phyloP scores from a whole-genome alignment of 2,329 filamentous ascomycete species.

The Coniochaeta pulveracea region DNA sequence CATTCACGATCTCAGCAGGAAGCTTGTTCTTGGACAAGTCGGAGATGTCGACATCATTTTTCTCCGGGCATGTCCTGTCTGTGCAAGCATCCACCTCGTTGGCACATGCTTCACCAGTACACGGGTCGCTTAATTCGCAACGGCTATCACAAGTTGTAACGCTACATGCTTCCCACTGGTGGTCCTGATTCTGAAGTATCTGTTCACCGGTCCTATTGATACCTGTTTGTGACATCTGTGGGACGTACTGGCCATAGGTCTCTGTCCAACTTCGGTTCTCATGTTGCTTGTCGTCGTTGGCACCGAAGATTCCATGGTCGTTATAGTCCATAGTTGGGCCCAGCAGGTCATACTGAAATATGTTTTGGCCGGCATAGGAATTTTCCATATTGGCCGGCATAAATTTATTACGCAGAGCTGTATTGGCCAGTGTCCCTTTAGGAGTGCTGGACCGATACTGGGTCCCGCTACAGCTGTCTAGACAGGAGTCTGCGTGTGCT shows the following conservation, averaged over 20 bases:
- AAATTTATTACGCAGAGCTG: too few relatives aligned
- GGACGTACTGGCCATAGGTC: neutral
- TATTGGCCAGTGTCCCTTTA: too few relatives aligned
- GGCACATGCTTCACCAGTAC: conserved; percentile 15
- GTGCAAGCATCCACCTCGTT: conserved; percentile 16
- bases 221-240: neutral
- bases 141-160: conserved; percentile 15
- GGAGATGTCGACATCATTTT: conserved; percentile 8
- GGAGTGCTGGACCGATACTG: too few relatives aligned
- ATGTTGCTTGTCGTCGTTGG: neutral
- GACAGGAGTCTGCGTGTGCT: too few relatives aligned
- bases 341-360: neutral
- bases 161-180: conserved; percentile 10
- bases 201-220: neutral
- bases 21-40: conserved; percentile 3
- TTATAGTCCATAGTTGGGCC: neutral
- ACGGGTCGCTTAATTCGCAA: conserved; percentile 17
- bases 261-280: neutral
- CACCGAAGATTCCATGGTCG: neutral
- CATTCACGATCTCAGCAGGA: conserved; percentile 15
- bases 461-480: too few relatives aligned
- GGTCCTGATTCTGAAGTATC: conserved; percentile 16
- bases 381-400: too few relatives aligned
- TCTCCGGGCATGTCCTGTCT: conserved; percentile 16
- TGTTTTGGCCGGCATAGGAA: neutral